Evolutionary conservation across 345 rosid species (phyloP).

Genomic region (Aegle marmelos): DNA sequence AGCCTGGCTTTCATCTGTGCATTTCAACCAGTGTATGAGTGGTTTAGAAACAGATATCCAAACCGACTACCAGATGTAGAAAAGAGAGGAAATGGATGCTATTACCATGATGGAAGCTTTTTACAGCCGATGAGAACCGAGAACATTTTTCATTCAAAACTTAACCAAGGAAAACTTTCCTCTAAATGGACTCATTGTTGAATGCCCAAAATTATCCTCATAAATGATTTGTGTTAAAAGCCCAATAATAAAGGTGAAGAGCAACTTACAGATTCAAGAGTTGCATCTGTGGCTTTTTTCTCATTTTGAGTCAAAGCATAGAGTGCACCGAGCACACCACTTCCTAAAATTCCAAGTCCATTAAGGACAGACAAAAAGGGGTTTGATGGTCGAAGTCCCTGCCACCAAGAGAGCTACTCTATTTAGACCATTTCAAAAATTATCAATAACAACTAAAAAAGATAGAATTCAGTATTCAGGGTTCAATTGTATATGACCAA

Average conservation of each 20-base stretch:
- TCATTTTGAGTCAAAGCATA: conserved; percentile 74
- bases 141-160: background rate
- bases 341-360: conserved; percentile 71
- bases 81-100: background rate
- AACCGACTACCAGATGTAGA: conserved; percentile 6
- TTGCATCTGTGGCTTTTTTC: conserved; percentile 43
- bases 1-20: conserved; percentile 62
- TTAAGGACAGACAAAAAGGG: conserved; percentile 66
- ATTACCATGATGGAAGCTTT: background rate
- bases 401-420: conserved; percentile 33
- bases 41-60: background rate
- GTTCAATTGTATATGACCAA: conserved; percentile 23
- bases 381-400: conserved; percentile 44
- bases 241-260: conserved; percentile 9
- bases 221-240: background rate
- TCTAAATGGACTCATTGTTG: background rate
- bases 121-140: background rate
- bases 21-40: conserved; percentile 20
- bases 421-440: conserved; percentile 5
- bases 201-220: conserved; percentile 17
- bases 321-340: conserved; percentile 80
- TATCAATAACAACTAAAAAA: background rate
- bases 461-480: background rate
- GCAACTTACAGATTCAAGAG: conserved; percentile 66
- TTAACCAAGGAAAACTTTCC: background rate